phyloP scores from a whole-genome alignment of 768 basidiomycete genomes.

The Calocybe indica region DNA sequence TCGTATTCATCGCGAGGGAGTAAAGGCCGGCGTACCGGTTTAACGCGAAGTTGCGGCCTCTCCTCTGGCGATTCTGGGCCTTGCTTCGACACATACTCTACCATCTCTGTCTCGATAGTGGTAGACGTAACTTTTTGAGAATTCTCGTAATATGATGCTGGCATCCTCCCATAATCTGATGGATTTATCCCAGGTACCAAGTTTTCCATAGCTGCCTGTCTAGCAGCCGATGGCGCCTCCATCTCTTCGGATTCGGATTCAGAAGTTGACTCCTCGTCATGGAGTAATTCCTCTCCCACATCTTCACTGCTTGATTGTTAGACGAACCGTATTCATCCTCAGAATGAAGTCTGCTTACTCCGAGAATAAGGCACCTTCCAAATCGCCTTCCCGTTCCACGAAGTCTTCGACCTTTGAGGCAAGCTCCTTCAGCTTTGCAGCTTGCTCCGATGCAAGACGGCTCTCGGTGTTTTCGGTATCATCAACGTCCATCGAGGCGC shows the following conservation, averaged over 20 bases:
- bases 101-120: conserved; percentile 21
- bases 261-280: conserved; percentile 42
- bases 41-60: conserved; percentile 20
- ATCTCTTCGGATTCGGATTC: conserved; percentile 42
- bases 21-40: conserved; percentile 67
- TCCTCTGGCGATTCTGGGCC: not conserved
- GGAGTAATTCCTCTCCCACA: conserved; percentile 61
- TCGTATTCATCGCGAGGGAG: conserved; percentile 83
- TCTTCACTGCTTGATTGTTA: conserved; percentile 42
- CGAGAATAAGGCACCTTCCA: conserved; percentile 85
- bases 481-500: conserved; percentile 47
- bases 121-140: conserved; percentile 60
- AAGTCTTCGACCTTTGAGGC: conserved; percentile 88
- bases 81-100: not conserved
- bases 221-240: conserved; percentile 30
- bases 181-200: conserved; percentile 78
- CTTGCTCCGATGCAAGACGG: conserved; percentile 55
- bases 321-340: not conserved
- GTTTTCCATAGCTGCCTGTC: conserved; percentile 65
- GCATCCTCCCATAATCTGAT: conserved; percentile 88
- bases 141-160: conserved; percentile 58
- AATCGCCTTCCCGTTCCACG: conserved; percentile 81
- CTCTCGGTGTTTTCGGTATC: conserved; percentile 35
- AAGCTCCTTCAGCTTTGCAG: conserved; percentile 63
- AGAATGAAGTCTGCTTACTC: conserved; percentile 49